Evolutionary conservation across 495 filamentous ascomycete genomes (phyloP), one percentile per base, ranked within the genome.

Genomic region (Annulohypoxylon nitens): DNA sequence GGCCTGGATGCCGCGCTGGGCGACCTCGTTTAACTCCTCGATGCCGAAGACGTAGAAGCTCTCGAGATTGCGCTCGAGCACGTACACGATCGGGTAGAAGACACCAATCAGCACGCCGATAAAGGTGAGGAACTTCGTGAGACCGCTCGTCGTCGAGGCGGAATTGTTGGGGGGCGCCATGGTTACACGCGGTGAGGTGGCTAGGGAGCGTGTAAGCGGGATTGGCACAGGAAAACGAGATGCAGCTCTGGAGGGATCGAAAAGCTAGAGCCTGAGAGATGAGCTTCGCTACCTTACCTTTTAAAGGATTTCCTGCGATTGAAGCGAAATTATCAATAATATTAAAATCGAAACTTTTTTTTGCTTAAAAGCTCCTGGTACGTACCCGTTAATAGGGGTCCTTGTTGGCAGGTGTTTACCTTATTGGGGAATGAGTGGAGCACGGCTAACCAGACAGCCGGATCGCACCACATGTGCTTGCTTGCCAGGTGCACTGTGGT

Each of bases 31-130:
- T 70, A 97, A 85, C 61, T 94, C 86, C 41, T 82, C 83, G 2
- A 86, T 86, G 37, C 88, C 78, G 81, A 97, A 94, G 81, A 95
- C 88, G 86, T 93, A 95, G 85, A 93, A 92, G 61, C 81, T 85
- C 58, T 92, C 87, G 26, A 95, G 86, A 75, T 90, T 88, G 59
- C 88, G 83, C 76, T 94, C 90, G 63, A 94, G 75, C 73, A 86
- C 84, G 83, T 86, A 89, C 79, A 87, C 86, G 43, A 92, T 67
- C 45, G 88, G 85, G 1, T 88, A 79, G 58, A 93, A 80, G 4
- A 89, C 68, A 59, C 86, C 90, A 58, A 92, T 70, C 58, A 92
- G 73, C 74, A 92, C 78, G 75, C 88, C 87, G 67, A 92, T 73
- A 77, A 88, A 74, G 74, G 84, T 88, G 75, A 92, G 81, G 60